A percentile compares a stretch with the other conserved stretches of the same genome.
These are phyloP conservation scores for Phialophora chinensis DNA, from an alignment of 2,329 filamentous ascomycete genomes.

Conservation along the genomic window DNA sequence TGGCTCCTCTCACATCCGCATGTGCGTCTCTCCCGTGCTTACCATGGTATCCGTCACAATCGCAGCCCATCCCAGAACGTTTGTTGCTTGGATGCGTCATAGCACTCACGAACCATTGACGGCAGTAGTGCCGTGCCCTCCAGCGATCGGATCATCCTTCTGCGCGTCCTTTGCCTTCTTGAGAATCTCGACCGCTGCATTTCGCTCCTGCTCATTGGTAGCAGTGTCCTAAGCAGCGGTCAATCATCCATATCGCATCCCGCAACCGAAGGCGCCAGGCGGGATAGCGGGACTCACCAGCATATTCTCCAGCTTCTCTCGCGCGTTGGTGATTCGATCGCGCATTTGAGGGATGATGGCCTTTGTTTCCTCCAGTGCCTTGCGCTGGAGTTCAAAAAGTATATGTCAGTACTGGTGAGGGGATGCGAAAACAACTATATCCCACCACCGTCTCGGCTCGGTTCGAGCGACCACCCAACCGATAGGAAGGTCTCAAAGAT, in stretches of 20 bases:
- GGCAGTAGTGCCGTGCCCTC: slow-evolving; percentile 13
- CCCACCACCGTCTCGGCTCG: neutral
- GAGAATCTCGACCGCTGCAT: slow-evolving; percentile 61
- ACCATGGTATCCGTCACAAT: neutral
- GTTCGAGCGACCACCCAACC: too few species aligned
- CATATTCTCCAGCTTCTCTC: slow-evolving; percentile 75
- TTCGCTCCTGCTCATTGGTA: slow-evolving; percentile 57
- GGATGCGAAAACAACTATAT: neutral
- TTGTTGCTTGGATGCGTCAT: neutral
- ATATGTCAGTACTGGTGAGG: neutral
- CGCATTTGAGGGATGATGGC: slow-evolving; percentile 77
- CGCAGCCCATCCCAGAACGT: neutral
- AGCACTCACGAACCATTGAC: neutral
- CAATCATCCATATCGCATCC: neutral
- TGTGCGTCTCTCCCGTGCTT: neutral
- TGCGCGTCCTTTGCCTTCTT: slow-evolving; percentile 53
- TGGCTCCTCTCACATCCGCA: neutral
- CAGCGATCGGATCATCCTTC: slow-evolving; percentile 42
- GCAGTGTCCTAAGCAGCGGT: slow-evolving; percentile 48
- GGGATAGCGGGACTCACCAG: slow-evolving; percentile 60
- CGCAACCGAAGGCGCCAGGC: neutral
- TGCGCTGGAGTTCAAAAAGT: slow-evolving; percentile 60
- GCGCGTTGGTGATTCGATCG: slow-evolving; percentile 72
- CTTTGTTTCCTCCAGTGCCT: slow-evolving; percentile 85
- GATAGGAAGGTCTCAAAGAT: neutral